Evolutionary conservation across 1,139 yeast species (phyloP).

Genomic region (Hansenula sp.): DNA sequence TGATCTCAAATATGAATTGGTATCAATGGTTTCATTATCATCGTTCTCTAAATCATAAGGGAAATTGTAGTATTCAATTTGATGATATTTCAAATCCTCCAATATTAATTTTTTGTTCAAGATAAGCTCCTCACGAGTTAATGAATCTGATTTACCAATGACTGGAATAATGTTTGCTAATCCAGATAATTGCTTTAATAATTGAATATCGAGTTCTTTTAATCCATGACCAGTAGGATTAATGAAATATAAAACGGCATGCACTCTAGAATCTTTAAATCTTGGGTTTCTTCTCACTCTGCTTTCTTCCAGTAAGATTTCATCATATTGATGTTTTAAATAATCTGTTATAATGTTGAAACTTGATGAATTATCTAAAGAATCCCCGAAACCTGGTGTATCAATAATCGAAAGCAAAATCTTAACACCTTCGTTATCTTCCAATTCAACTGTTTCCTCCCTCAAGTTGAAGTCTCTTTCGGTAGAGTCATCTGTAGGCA

Average conservation of each 20-base stretch:
- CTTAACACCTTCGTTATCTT: slow-evolving; percentile 73
- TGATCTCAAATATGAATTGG: slow-evolving; percentile 70
- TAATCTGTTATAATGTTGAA: slow-evolving; percentile 67
- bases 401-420: slow-evolving; percentile 67
- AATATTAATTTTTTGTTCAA: slow-evolving; percentile 59
- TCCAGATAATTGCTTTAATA: slow-evolving; percentile 73
- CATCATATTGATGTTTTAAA: slow-evolving; percentile 79
- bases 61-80: slow-evolving; percentile 83
- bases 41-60: slow-evolving; percentile 58
- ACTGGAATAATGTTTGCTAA: slow-evolving; percentile 89
- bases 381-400: slow-evolving; percentile 80
- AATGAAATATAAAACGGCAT: slow-evolving; percentile 66
- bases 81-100: slow-evolving; percentile 72
- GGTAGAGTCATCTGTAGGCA: slow-evolving; percentile 40
- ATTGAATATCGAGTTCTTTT: slow-evolving; percentile 69
- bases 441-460: slow-evolving; percentile 55
- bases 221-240: slow-evolving; percentile 78
- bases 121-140: slow-evolving; percentile 71
- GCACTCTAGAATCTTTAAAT: slow-evolving; percentile 75
- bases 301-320: slow-evolving; percentile 86
- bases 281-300: slow-evolving; percentile 85
- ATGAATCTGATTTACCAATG: slow-evolving; percentile 81
- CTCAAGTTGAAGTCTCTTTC: slow-evolving; percentile 42
- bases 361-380: slow-evolving; percentile 58
- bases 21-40: slow-evolving; percentile 76